Evolutionary conservation across 2,329 filamentous ascomycete genomes (phyloP), one percentile per base, ranked within the genome.

Genomic region (Scedosporium boydii): DNA sequence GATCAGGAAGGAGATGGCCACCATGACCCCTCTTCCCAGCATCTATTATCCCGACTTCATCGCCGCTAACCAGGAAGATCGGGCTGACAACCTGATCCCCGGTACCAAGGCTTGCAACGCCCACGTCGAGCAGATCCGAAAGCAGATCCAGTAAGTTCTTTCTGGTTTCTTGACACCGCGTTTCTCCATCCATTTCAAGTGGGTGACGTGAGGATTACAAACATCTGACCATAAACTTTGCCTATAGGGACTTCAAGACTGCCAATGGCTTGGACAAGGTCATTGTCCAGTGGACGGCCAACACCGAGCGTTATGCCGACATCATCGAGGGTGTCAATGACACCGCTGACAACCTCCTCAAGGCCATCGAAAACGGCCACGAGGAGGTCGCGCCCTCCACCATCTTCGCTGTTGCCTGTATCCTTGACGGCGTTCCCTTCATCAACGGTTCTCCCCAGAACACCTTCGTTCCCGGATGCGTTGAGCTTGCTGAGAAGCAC

Each of bases 11-110:
- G 91, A 98, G 79, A 93, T 98, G 92, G 80, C 87, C 65, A 80
- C 82, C 69, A 90, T 98, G 87, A 87, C 88, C 69, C 95, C 95
- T 34, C 85, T 98, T 66, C 93, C 92, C 26, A 93, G 90, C 76
- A 89, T 98, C 78, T 99, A 99, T 85, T 99, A 99, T 76, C 95
- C 95, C 1, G 95, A 98, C 78, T 99, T 99, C 82, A 99, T 99
- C 72, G 95, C 95, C 68, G 90, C 95, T 74, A 99, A 99, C 81
- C 95, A 99, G 80, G 93, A 95, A 76, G 92, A 93, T 72, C 90
- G 95, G 71, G 95, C 93, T 67, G 92, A 99, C 79, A 98, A 99
- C 71, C 72, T 96, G 66, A 76, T 98, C 58, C 79, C 89, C 66
- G 95, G 95, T 60, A 84, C 81, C 76, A 96, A 95, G 80, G 93